Percentiles rank a stretch among this genome's conserved stretches.
Evolutionary conservation across 108 stramenopile species (phyloP).

Genomic region (Stephanodiscus minutulus): DNA sequence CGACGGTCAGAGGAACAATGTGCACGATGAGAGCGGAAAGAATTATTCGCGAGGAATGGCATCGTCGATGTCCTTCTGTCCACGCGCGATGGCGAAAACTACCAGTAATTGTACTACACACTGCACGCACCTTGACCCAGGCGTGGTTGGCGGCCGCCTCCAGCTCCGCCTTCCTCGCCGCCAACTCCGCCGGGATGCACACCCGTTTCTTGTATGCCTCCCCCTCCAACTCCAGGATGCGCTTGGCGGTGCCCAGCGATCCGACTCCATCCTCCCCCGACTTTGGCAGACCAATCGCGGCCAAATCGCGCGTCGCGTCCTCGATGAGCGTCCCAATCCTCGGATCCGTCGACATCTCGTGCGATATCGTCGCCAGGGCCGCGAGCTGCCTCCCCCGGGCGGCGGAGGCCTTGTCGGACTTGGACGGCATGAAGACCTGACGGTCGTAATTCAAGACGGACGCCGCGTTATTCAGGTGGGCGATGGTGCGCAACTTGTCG

Average conservation of each 20-base stretch:
- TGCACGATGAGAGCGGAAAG: not conserved
- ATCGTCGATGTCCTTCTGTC: not conserved
- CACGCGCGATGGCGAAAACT: not conserved
- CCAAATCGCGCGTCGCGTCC: slow-evolving; percentile 25
- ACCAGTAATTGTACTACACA: not conserved
- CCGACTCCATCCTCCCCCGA: slow-evolving; percentile 3
- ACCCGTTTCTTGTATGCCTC: slow-evolving; percentile 53
- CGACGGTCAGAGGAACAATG: too few relatives aligned
- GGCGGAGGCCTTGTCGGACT: slow-evolving; percentile 23
- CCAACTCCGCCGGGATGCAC: slow-evolving; percentile 63
- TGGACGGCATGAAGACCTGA: slow-evolving; percentile 76
- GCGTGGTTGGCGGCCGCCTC: slow-evolving; percentile 57
- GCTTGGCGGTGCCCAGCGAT: slow-evolving; percentile 25
- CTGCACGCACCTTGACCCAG: slow-evolving; percentile 58
- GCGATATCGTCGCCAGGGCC: slow-evolving; percentile 68
- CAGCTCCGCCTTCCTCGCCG: slow-evolving; percentile 60
- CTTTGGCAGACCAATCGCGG: not conserved
- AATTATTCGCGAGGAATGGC: not conserved
- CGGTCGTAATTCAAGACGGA: slow-evolving; percentile 42
- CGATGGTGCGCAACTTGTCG: slow-evolving; percentile 29
- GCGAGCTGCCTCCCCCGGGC: slow-evolving; percentile 69
- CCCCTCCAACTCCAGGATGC: slow-evolving; percentile 54
- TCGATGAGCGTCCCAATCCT: slow-evolving; percentile 48
- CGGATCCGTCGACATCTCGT: slow-evolving; percentile 65
- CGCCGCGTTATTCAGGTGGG: slow-evolving; percentile 40